Conservation (phyloP, 306 rosid genomes). For the Cicer chorassanicum region DNA sequence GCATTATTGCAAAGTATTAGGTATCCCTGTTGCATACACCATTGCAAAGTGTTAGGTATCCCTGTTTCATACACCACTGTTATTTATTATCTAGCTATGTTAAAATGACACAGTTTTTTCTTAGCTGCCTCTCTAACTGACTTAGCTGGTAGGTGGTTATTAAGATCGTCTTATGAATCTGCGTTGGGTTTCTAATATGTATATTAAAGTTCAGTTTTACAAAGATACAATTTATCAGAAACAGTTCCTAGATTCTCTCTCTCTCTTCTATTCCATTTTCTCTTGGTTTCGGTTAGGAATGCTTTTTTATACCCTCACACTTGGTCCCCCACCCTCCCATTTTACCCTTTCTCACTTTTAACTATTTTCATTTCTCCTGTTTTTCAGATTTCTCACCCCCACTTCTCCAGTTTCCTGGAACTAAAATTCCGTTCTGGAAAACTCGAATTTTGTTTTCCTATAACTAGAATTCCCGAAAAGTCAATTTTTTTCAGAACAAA, state of each 20-base stretch:
- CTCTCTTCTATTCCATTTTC: not conserved
- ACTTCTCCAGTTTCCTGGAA: too few species aligned
- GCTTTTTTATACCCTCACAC: not conserved
- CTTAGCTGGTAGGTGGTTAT: not conserved
- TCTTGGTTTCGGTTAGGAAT: not conserved
- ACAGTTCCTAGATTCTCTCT: not conserved
- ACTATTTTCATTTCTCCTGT: too few species aligned
- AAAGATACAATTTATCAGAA: not conserved
- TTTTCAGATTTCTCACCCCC: too few species aligned
- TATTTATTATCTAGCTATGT: constrained; percentile 6
- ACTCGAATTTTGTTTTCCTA: too few species aligned
- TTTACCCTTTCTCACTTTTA: too few species aligned
- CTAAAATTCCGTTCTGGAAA: too few species aligned
- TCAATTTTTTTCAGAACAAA: too few species aligned
- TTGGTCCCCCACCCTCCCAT: too few species aligned
- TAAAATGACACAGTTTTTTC: not conserved
- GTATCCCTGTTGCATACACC: not conserved
- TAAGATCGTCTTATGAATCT: not conserved
- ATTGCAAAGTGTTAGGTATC: not conserved
- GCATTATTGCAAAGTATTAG: constrained; percentile 17
- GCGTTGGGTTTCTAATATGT: not conserved
- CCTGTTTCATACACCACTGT: not conserved
- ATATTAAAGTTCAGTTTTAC: not conserved
- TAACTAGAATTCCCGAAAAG: too few species aligned
- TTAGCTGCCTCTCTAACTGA: not conserved